A percentile compares a stretch with the other conserved stretches of the same genome.
Evolutionary conservation across 768 basidiomycete species (phyloP).

Genomic region (Termitomyces sp.): DNA sequence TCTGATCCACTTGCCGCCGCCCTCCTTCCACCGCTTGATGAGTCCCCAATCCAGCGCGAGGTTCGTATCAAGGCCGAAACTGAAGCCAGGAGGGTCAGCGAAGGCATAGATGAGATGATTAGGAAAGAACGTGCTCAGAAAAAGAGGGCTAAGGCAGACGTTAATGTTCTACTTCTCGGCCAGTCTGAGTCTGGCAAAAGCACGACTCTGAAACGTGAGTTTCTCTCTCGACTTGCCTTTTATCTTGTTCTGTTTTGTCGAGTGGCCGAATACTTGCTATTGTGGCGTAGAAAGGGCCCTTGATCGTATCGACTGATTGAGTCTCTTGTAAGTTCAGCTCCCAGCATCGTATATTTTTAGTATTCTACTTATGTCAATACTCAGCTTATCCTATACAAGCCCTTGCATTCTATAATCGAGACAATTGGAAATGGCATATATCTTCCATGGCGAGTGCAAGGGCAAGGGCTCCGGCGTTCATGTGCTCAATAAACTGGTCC

Average conservation of each 20-base stretch:
- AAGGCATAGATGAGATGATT: slow-evolving; percentile 77
- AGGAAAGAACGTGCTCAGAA: slow-evolving; percentile 56
- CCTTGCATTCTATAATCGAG: neutral
- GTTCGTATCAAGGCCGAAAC: slow-evolving; percentile 58
- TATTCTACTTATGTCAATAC: slow-evolving; percentile 11
- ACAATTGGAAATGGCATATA: neutral
- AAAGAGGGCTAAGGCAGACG: slow-evolving; percentile 55
- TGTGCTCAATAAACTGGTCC: neutral
- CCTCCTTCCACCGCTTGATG: slow-evolving; percentile 66
- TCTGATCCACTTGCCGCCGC: slow-evolving; percentile 71
- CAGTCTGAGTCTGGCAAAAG: slow-evolving; percentile 91
- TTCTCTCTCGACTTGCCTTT: slow-evolving; percentile 1
- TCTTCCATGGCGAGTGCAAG: neutral
- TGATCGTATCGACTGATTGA: neutral
- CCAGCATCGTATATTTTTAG: slow-evolving; percentile 4
- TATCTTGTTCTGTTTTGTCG: neutral
- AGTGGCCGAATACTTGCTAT: neutral
- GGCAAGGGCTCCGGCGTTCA: neutral
- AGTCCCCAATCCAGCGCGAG: slow-evolving; percentile 65
- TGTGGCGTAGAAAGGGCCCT: neutral
- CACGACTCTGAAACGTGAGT: slow-evolving; percentile 85
- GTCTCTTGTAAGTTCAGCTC: slow-evolving; percentile 11
- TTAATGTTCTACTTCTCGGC: slow-evolving; percentile 76
- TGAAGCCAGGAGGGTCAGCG: slow-evolving; percentile 70
- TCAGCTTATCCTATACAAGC: slow-evolving; percentile 13